Evolutionary conservation across 2,329 filamentous ascomycete species (phyloP).

Genomic region (Colletotrichum sp.): DNA sequence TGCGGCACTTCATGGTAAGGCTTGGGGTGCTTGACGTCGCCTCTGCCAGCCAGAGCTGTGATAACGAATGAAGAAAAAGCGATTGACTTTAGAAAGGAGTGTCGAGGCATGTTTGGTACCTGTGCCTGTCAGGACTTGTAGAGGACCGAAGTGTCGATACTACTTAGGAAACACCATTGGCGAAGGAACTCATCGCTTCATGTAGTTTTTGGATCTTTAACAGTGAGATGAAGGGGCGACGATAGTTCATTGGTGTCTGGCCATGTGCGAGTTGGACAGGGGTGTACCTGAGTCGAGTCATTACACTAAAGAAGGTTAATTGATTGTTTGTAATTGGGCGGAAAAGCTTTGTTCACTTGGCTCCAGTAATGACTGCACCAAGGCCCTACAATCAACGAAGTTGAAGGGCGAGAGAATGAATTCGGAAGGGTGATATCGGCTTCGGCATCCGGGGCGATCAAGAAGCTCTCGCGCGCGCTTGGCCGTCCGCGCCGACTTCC

Average conservation of each 20-base stretch:
- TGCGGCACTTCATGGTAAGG: background rate
- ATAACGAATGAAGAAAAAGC: background rate
- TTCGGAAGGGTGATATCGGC: fast-evolving
- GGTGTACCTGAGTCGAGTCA: background rate
- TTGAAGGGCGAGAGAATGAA: background rate
- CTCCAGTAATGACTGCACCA: fast-evolving
- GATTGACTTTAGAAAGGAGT: background rate
- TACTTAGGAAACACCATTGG: fast-evolving
- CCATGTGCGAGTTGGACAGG: background rate
- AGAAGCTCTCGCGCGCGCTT: background rate
- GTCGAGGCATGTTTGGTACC: background rate
- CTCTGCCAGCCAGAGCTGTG: background rate
- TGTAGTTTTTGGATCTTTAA: background rate
- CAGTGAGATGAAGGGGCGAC: background rate
- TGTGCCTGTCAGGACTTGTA: background rate
- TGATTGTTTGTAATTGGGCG: background rate
- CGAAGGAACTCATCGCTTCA: background rate
- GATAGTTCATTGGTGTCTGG: background rate
- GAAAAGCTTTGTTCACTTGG: background rate
- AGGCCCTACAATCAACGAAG: fast-evolving
- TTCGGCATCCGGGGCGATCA: background rate
- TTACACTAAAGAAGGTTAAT: background rate
- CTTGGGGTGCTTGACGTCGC: background rate
- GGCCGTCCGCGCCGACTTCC: background rate
- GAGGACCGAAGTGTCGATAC: background rate